Base-by-base conservation (phyloP, 768 basidiomycete genomes). In the Trametes villosa region DNA sequence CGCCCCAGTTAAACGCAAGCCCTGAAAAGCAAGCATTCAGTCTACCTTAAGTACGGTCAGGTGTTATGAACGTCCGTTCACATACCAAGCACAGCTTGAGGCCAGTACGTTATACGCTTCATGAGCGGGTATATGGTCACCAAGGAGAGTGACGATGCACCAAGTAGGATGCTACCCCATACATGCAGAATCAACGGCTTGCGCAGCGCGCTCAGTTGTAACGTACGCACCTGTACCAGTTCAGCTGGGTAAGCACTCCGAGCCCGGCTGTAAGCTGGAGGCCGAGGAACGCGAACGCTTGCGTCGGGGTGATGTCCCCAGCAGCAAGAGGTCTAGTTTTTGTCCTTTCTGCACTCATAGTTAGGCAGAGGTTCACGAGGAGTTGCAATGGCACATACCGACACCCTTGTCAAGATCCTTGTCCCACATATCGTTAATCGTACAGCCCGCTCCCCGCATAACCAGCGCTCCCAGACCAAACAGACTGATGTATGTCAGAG, bases 401-500 rank as follows among this genome's bases (percentile, higher is more conserved):
- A 98, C 97, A 38, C 88, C 87, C 70, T 86, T 87, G 80, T 99
- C 97, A 45, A 97, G 84, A 62, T 92, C 86, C 64, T 81, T 83
- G 75, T 99, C 97, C 96, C 97, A 98, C 87, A 99, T 87, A 71
- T 99, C 97, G 72, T 99, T 99, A 67, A 99, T 96, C 3, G 94
- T 98, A 75, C 97, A 99, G 3, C 97, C 97, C 22, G 97, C 97
- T 6, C 96, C 94, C 20, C 97, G 87, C 97, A 99, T 99, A 51
- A 98, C 82, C 44, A 97, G 66, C 0, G 97, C 95, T 1, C 97
- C 97, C 11, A 88, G 71, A 2, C 93, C 96, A 69, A 98, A 98
- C 1, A 98, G 77, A 33, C 84, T 76, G 47, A 93, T 78, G 70
- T 94, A 96, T 18, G 83, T 86, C 54, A 94, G 70, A 17, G 93